phyloP scores from a whole-genome alignment of 1,284 basidiomycete species.

The Leccinum laetum region DNA sequence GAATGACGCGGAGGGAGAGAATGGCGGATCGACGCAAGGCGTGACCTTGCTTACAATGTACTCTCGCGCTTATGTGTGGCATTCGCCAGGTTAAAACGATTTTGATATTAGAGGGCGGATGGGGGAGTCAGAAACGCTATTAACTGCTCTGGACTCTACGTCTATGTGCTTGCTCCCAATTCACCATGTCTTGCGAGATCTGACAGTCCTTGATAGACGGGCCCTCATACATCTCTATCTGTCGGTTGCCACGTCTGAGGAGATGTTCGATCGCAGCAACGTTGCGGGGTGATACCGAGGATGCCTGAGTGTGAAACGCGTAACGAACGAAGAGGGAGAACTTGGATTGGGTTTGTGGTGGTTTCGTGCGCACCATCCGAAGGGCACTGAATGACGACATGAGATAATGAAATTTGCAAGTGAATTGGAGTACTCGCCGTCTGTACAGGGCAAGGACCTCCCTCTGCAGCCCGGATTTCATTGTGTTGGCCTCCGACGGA shows the following conservation, averaged over 20 bases:
- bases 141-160: constrained; percentile 8
- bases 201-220: constrained; percentile 68
- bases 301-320: constrained; percentile 63
- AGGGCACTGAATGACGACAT: constrained; percentile 56
- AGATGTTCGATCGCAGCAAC: constrained; percentile 72
- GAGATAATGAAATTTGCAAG: constrained; percentile 3
- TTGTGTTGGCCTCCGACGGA: background rate
- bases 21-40: constrained; percentile 18
- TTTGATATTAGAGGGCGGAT: background rate
- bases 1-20: constrained; percentile 26
- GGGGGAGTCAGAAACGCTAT: background rate
- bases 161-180: constrained; percentile 47
- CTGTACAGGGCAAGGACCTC: constrained; percentile 74
- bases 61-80: background rate
- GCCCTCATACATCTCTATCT: constrained; percentile 69
- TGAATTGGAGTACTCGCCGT: constrained; percentile 41
- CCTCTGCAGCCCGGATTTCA: constrained; percentile 64
- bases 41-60: constrained; percentile 3
- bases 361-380: constrained; percentile 71
- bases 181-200: constrained; percentile 64
- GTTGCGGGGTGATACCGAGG: constrained; percentile 59
- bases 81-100: constrained; percentile 3
- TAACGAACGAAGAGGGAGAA: constrained; percentile 69
- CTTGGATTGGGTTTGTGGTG: constrained; percentile 52
- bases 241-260: constrained; percentile 60